Base-by-base conservation (phyloP, 2,329 filamentous ascomycete species). In the Paradendryphiella salina region DNA sequence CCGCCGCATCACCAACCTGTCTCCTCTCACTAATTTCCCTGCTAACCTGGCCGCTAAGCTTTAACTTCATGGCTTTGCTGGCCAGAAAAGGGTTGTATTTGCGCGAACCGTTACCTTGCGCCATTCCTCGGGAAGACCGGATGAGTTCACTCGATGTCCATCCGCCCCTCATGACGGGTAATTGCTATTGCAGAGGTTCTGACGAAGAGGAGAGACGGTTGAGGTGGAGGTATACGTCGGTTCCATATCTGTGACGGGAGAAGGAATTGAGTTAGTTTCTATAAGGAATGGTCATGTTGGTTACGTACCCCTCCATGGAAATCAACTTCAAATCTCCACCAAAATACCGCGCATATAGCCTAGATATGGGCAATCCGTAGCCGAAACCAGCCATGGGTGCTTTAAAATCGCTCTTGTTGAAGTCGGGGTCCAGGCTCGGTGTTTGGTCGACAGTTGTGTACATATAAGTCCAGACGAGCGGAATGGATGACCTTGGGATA, bases 391-490 rank as follows among this genome's bases (percentile, higher is more conserved):
- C 94, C 94, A 99, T 97, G 1, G 94, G 94, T 10, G 94, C 94
- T 75, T 99, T 97, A 80, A 99, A 99, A 74, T 99, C 94, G 76
- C 87, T 96, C 78, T 97, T 96, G 76, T 99, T 93, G 73, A 97
- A 99, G 72, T 97, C 93, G 0, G 94, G 94, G 70, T 99, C 94
- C 56, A 99, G 79, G 69, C 86, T 96, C 11, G 94, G 94, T 17
- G 94, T 97, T 64, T 92, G 86, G 73, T 97, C 94, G 59, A 99
- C 94, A 2, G 94, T 99, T 29, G 94, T 99, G 74, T 99, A 99
- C 94, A 97, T 99, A 74, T 99, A 99, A 10, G 94, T 99, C 94
- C 94, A 99, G n/a, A 97, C 94, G 11, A 99, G 82, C 4, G 94
- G 94, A 58, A 99, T 97, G 44, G 90, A 85, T 65, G 89, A 95